phyloP scores from a whole-genome alignment of 345 rosid species.

The Moricandia moricandioides region DNA sequence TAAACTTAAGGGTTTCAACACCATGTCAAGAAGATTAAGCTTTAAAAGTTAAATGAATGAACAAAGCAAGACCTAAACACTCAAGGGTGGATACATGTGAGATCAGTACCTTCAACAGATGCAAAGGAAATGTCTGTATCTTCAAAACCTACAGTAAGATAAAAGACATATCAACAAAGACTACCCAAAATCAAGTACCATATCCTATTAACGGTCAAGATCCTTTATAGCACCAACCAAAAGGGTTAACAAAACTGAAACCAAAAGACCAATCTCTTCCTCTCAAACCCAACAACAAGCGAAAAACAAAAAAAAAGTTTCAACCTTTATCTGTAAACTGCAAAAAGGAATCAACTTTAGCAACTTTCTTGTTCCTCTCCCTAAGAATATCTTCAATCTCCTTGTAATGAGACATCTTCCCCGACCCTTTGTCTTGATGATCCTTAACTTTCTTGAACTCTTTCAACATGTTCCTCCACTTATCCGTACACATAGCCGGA shows the following conservation, averaged over 20 bases:
- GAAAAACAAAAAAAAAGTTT: not conserved
- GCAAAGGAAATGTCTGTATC: conserved; percentile 75
- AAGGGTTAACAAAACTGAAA: not conserved
- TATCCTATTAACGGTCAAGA: conserved; percentile 4
- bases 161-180: conserved; percentile 4
- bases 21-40: not conserved
- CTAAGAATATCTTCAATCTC: conserved; percentile 90
- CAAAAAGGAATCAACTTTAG: conserved; percentile 66
- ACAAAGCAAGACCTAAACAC: conserved; percentile 1
- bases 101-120: conserved; percentile 75
- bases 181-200: not conserved
- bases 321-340: not conserved
- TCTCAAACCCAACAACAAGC: not conserved
- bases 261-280: not conserved
- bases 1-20: not conserved
- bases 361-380: conserved; percentile 56
- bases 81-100: not conserved
- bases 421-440: conserved; percentile 61
- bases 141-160: conserved; percentile 68
- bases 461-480: conserved; percentile 96
- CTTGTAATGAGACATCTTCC: conserved; percentile 83
- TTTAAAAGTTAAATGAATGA: not conserved
- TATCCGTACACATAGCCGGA: conserved; percentile 95
- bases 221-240: conserved; percentile 10
- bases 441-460: conserved; percentile 88